Conservation (phyloP, 805 yeast species). For the Saccharomycopsis synnaedendra region DNA sequence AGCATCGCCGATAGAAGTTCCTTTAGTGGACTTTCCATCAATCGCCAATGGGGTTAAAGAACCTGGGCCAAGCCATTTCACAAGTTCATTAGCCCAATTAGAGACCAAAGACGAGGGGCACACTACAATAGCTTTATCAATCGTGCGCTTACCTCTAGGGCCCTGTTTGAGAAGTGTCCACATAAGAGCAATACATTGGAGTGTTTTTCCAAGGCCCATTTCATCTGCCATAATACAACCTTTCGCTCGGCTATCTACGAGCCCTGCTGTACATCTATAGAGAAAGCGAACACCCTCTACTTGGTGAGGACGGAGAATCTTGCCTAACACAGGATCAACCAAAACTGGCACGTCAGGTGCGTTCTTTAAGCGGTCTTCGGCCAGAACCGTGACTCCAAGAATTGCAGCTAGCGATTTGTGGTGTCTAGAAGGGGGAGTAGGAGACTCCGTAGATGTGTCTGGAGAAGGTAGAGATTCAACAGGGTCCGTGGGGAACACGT, state of each 20-base stretch:
- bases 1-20: conserved; percentile 55
- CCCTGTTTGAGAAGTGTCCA: conserved; percentile 85
- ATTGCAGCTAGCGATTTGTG: conserved; percentile 71
- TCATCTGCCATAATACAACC: conserved; percentile 99
- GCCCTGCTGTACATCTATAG: conserved; percentile 83
- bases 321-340: conserved; percentile 79
- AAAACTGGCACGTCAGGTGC: conserved; percentile 91
- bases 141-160: conserved; percentile 70
- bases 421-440: conserved; percentile 22
- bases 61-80: conserved; percentile 94
- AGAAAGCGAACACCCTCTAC: conserved; percentile 89
- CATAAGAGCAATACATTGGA: conserved; percentile 71
- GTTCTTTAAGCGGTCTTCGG: conserved; percentile 36
- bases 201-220: conserved; percentile 89
- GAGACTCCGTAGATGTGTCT: neutral
- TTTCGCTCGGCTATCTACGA: conserved; percentile 69
- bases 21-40: conserved; percentile 79
- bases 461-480: neutral
- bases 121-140: conserved; percentile 82
- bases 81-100: conserved; percentile 95
- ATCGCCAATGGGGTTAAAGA: conserved; percentile 78
- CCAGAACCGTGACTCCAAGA: conserved; percentile 52
- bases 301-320: conserved; percentile 89
- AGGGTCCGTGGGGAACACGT: conserved; percentile 24
- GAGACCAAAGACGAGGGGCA: conserved; percentile 91